Evolutionary conservation across 2,329 filamentous ascomycete species (phyloP), one percentile per base, ranked within the genome.

Genomic region (Ophiostoma himal-ulmi): DNA sequence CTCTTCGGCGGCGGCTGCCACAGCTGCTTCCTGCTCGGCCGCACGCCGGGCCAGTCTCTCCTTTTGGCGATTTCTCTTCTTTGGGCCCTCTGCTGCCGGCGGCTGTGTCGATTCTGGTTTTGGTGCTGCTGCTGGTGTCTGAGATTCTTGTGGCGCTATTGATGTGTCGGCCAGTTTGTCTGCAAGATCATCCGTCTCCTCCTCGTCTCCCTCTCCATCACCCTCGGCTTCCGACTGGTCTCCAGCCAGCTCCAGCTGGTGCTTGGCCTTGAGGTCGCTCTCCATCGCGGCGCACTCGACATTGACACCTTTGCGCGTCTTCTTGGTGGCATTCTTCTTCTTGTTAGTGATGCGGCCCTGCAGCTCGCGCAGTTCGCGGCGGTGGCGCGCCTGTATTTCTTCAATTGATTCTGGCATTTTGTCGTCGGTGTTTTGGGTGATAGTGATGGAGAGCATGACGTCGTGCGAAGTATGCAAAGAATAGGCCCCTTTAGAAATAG

Each of bases 271-370:
- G 60, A 92, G 77, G 70, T 86, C 80, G 8, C 86, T 82, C 78
- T 94, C 91, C 74, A 93, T 82, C 69, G 86, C 83, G 72, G 90
- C 89, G 74, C 92, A 93, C 77, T 94, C 91, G 69, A 90, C 84
- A 57, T 91, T 92, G 76, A 94, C 83, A 37, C 89, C 89, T 78
- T 90, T 92, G 76, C 82, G 87, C 75, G 85, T 94, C 87, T 88
- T 93, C 81, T 98, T 99, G 66, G 91, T 96, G 20, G 95, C 94
- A 81, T 91, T 90, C 83, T 97, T 98, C 84, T 97, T 99, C 85
- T 97, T 98, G 81, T 91, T 93, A 5, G 92, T 97, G 77, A 96
- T 89, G 72, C 90, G 89, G 68, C 88, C 86, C 79, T 96, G 92
- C 36, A 99, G 85, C 72, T 98, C 94, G 75, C 89, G 90, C 78